Evolutionary conservation across 2,329 filamentous ascomycete species (phyloP).

Genomic region (Epichloe sp.): DNA sequence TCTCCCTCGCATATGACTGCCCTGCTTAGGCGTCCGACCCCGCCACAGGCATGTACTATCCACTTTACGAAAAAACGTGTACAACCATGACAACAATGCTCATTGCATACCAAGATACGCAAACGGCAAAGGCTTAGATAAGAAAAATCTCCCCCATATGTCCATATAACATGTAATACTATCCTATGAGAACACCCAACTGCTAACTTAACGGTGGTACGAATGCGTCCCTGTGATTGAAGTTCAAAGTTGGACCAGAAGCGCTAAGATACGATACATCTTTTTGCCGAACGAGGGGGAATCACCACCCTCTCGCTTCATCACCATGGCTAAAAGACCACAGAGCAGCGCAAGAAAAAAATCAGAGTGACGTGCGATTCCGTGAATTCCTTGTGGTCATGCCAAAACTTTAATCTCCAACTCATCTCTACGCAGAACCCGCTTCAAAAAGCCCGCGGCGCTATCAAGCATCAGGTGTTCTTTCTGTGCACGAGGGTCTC

Average conservation of each 20-base stretch:
- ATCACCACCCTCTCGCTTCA: conserved; percentile 5
- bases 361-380: conserved; percentile 12
- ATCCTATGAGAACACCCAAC: neutral
- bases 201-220: neutral
- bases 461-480: conserved; percentile 5
- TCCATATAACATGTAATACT: neutral
- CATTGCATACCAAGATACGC: neutral
- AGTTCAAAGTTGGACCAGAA: conserved; percentile 8
- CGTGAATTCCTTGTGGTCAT: neutral
- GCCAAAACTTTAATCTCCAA: neutral
- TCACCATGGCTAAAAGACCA: conserved; percentile 42
- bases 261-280: conserved; percentile 56
- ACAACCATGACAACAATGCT: neutral
- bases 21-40: neutral
- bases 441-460: conserved; percentile 1
- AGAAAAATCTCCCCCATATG: neutral
- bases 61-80: neutral
- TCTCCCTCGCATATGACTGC: neutral
- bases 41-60: neutral
- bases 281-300: conserved; percentile 27
- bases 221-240: neutral
- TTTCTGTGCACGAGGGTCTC: conserved; percentile 10
- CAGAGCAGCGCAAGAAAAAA: conserved; percentile 45
- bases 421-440: neutral
- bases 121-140: neutral